A percentile compares a stretch with the other conserved stretches of the same genome.
Evolutionary conservation across 805 yeast genomes (phyloP).

Genomic region (Candida rishiriensis): DNA sequence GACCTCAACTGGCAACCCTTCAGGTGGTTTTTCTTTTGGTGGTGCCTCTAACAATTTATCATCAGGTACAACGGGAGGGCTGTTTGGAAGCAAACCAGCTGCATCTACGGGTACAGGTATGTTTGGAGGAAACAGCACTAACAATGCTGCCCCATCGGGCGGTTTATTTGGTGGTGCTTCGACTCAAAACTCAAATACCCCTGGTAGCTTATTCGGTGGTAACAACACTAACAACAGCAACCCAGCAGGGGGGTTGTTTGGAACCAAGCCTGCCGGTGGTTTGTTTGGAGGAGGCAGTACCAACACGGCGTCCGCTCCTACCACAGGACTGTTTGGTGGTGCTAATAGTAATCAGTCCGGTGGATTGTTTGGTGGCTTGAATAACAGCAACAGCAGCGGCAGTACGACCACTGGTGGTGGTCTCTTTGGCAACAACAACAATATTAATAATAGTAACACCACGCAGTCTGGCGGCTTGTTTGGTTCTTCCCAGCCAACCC

Average conservation of each 20-base stretch:
- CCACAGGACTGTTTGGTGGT: background rate
- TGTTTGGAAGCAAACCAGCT: conserved; percentile 31
- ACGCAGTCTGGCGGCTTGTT: conserved; percentile 7
- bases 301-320: too few species aligned
- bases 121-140: conserved; percentile 17
- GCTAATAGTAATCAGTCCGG: conserved; percentile 5
- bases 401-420: conserved; percentile 10
- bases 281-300: too few species aligned
- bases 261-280: too few species aligned
- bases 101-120: background rate
- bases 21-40: conserved; percentile 10
- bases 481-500: conserved; percentile 7
- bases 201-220: conserved; percentile 4
- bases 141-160: conserved; percentile 1
- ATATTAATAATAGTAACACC: conserved; percentile 4
- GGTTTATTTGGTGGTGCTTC: conserved; percentile 4
- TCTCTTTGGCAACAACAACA: conserved; percentile 18
- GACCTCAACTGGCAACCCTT: conserved; percentile 7
- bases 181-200: background rate
- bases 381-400: background rate
- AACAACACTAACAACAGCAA: background rate
- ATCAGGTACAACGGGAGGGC: conserved; percentile 24
- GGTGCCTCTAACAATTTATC: conserved; percentile 17
- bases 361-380: conserved; percentile 12
- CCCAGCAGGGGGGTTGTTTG: too few species aligned